Base-by-base conservation (phyloP, 1,139 yeast species). In the Nakaseomyces glabratus region DNA sequence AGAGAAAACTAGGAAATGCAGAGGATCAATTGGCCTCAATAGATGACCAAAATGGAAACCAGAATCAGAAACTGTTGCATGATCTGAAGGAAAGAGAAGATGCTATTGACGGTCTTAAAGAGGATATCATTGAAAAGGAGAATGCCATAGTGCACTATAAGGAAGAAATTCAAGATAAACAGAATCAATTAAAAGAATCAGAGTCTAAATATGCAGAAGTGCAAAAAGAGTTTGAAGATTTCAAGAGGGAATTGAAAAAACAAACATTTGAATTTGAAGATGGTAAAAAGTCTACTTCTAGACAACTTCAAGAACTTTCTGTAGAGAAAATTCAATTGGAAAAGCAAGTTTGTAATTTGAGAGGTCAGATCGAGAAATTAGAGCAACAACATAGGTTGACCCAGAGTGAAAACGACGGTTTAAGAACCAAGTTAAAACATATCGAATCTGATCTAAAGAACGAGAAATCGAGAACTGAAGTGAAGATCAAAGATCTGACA, bases 381-480 rank as follows among this genome's bases (percentile, higher is more conserved):
- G 47, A 49, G 23, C 35, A 42, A 14, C n/a, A n/a, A n/a, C n/a
- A n/a, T n/a, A n/a, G n/a, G n/a, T n/a, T n/a, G n/a, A n/a, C n/a
- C n/a, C n/a, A n/a, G n/a, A n/a, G n/a, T n/a, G n/a, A n/a, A n/a
- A n/a, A n/a, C n/a, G n/a, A n/a, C n/a, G n/a, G n/a, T n/a, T n/a
- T n/a, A n/a, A n/a, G n/a, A n/a, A n/a, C n/a, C n/a, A n/a, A n/a
- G n/a, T n/a, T n/a, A n/a, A n/a, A n/a, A n/a, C n/a, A n/a, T n/a
- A n/a, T n/a, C n/a, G n/a, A n/a, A n/a, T n/a, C n/a, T n/a, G n/a
- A n/a, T n/a, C 19, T 20, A 15, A 12, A 25, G 17, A 20, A 25
- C 12, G 17, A 25, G 7, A 16, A 14, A 11, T 32, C 30, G 14
- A 61, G 25, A 41, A 49, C 16, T 58, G 62, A 37, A 62, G 61